Conservation (phyloP, 1,139 yeast species). For the Saccharomyces hybrid region DNA sequence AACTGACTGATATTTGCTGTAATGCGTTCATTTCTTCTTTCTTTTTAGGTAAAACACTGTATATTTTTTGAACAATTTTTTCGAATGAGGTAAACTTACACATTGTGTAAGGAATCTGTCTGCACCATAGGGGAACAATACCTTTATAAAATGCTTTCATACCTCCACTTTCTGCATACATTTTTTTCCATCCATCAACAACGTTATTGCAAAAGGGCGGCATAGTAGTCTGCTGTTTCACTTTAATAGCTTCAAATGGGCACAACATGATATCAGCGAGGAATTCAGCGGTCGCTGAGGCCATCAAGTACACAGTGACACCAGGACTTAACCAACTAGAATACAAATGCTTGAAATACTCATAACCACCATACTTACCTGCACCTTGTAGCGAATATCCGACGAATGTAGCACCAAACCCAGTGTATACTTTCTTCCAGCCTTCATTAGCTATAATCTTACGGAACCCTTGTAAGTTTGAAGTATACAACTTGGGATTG, state of each 20-base stretch:
- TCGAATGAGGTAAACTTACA: slow-evolving; percentile 92
- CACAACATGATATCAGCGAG: slow-evolving; percentile 83
- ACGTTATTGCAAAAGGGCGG: slow-evolving; percentile 70
- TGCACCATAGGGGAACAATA: slow-evolving; percentile 81
- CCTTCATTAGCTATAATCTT: slow-evolving; percentile 70
- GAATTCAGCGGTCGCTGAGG: slow-evolving; percentile 90
- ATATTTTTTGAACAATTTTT: slow-evolving; percentile 71
- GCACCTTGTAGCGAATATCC: slow-evolving; percentile 95
- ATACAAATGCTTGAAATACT: slow-evolving; percentile 75
- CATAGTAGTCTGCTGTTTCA: slow-evolving; percentile 82
- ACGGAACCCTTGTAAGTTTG: slow-evolving; percentile 73
- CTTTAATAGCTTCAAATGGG: slow-evolving; percentile 92
- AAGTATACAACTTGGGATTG: slow-evolving; percentile 57
- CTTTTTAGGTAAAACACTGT: slow-evolving; percentile 44
- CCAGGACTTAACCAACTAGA: slow-evolving; percentile 53
- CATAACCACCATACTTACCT: slow-evolving; percentile 93
- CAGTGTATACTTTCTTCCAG: slow-evolving; percentile 65
- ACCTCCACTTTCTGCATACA: slow-evolving; percentile 55
- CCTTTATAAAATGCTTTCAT: slow-evolving; percentile 75
- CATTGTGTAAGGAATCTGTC: slow-evolving; percentile 97
- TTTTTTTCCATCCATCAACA: slow-evolving; percentile 59
- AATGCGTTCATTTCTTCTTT: slow-evolving; percentile 48
- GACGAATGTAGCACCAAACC: slow-evolving; percentile 82
- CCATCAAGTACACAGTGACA: slow-evolving; percentile 68
- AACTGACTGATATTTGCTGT: slow-evolving; percentile 89